A percentile compares a stretch with the other conserved stretches of the same genome.
Conservation (phyloP, 768 basidiomycete genomes). For the Mycena kentingensis region DNA sequence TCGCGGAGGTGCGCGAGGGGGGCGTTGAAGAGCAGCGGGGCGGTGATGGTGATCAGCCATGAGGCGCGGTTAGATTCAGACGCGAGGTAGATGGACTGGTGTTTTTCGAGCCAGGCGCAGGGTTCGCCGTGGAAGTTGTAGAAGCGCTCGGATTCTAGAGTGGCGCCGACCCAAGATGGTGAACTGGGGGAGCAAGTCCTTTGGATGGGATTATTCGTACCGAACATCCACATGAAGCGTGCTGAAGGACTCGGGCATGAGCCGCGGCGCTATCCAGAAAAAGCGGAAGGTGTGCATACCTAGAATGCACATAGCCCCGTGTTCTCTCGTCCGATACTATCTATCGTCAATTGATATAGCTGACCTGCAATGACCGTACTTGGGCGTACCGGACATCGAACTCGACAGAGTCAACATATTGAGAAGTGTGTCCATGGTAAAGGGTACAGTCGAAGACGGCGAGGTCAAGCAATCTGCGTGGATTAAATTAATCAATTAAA, state of each 20-base stretch:
- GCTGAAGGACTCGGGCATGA: background rate
- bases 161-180: background rate
- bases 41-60: slow-evolving; percentile 4
- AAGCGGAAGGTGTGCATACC: background rate
- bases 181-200: background rate
- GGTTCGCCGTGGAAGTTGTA: slow-evolving; percentile 15
- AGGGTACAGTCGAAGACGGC: background rate
- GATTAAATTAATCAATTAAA: background rate
- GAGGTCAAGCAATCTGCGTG: slow-evolving; percentile 8
- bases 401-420: slow-evolving; percentile 8
- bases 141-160: slow-evolving; percentile 6
- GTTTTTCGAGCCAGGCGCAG: slow-evolving; percentile 8
- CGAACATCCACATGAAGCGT: slow-evolving; percentile 10
- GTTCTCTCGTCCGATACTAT: background rate
- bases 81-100: slow-evolving; percentile 3
- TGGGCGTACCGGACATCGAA: slow-evolving; percentile 2
- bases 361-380: background rate
- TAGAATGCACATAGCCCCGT: slow-evolving; percentile 1
- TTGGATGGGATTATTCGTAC: background rate
- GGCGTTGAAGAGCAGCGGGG: slow-evolving; percentile 11
- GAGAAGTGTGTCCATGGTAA: background rate
- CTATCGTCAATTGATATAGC: background rate
- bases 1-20: slow-evolving; percentile 9
- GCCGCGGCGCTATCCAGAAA: background rate
- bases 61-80: background rate